These are phyloP conservation scores for Silene conica DNA, from an alignment of 148 eudicot genomes.

Conservation along the genomic window DNA sequence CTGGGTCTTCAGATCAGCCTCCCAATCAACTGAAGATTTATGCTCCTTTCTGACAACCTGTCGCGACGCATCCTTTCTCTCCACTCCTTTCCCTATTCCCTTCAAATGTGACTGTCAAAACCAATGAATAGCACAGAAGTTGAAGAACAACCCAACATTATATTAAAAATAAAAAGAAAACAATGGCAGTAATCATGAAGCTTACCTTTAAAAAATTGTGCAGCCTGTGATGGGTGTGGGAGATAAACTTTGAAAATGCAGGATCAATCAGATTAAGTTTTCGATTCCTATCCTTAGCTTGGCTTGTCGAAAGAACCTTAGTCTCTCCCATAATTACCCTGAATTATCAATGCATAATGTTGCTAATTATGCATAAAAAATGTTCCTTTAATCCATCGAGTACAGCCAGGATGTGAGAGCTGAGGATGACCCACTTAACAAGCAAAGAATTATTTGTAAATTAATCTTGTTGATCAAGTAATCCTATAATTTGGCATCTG, in stretches of 20 bases:
- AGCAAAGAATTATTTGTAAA: slow-evolving; percentile 11
- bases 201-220: slow-evolving; percentile 46
- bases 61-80: slow-evolving; percentile 20
- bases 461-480: not conserved
- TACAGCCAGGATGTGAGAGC: too few relatives aligned
- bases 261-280: slow-evolving; percentile 32
- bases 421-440: slow-evolving; percentile 5
- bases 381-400: too few relatives aligned
- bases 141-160: slow-evolving; percentile 7
- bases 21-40: slow-evolving; percentile 33
- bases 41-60: slow-evolving; percentile 31
- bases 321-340: slow-evolving; percentile 42
- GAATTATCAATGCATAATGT: too few relatives aligned
- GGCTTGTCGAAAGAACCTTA: slow-evolving; percentile 26
- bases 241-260: slow-evolving; percentile 39
- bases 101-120: slow-evolving; percentile 47
- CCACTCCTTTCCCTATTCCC: slow-evolving; percentile 25
- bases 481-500: not conserved
- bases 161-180: not conserved
- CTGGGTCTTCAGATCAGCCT: slow-evolving; percentile 65
- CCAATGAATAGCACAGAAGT: not conserved
- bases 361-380: too few relatives aligned
- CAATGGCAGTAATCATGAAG: not conserved
- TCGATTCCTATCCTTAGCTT: slow-evolving; percentile 24
- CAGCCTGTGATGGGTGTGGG: slow-evolving; percentile 46